A percentile compares a stretch with the other conserved stretches of the same genome.
These are phyloP conservation scores for Arthrobotrys sphaeroides DNA, from an alignment of 2,329 filamentous ascomycete species.

Conservation along the genomic window DNA sequence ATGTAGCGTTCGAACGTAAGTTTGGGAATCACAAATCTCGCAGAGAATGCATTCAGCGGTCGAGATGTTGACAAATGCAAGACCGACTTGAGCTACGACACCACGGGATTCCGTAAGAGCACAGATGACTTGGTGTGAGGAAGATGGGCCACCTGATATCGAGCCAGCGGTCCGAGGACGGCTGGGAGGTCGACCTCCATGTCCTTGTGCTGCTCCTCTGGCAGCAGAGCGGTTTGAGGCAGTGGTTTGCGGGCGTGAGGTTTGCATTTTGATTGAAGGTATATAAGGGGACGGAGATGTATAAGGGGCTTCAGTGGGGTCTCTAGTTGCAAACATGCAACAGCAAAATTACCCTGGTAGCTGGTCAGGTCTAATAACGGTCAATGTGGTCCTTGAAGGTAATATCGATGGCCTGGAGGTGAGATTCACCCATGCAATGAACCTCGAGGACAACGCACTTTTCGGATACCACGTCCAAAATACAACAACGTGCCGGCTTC, in stretches of 20 bases:
- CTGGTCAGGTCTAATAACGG: no score
- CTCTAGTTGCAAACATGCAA: no score
- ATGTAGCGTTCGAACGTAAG: slow-evolving; percentile 86
- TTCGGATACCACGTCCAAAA: no score
- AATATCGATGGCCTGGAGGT: no score
- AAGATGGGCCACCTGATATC: slow-evolving; percentile 65
- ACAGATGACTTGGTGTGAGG: slow-evolving; percentile 79
- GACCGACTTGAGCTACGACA: slow-evolving; percentile 81
- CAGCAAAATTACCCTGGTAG: no score
- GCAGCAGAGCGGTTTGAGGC: slow-evolving; percentile 17
- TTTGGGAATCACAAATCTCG: slow-evolving; percentile 92
- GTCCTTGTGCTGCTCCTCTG: slow-evolving; percentile 39
- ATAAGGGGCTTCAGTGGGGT: no score
- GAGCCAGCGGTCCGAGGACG: slow-evolving; percentile 68
- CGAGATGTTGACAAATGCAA: slow-evolving; percentile 86
- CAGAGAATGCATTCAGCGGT: slow-evolving; percentile 77
- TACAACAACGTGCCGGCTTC: no score
- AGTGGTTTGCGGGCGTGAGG: slow-evolving; percentile 1
- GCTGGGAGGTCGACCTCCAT: slow-evolving; percentile 60
- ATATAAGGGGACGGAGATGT: background rate
- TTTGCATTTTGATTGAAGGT: slow-evolving; percentile 8
- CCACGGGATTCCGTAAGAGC: slow-evolving; percentile 88
- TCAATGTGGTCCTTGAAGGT: no score
- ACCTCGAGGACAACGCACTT: no score
- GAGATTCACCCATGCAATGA: no score